Evolutionary conservation across 2,329 filamentous ascomycete species (phyloP), one percentile per base, ranked within the genome.

Genomic region (Pyrenochaeta sp.): DNA sequence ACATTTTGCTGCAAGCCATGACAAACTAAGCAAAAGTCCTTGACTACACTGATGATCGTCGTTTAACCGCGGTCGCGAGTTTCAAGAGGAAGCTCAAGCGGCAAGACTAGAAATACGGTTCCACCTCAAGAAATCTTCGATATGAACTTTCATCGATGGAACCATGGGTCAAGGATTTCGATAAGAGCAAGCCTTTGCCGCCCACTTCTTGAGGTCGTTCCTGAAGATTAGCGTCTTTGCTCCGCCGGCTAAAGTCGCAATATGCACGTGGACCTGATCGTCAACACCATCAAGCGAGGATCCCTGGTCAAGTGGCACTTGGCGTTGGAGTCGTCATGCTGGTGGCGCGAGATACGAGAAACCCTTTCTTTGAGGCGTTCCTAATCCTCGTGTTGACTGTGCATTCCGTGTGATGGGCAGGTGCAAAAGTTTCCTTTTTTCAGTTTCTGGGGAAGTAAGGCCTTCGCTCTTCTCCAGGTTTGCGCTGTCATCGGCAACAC

Each of bases 181-280:
- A 20, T 29, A 37, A 29, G 35, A 47, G 39, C 37, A 50, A 56
- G 59, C 49, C 56, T 49, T 56, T 63, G 49, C 60, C 62, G 60
- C 57, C 51, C 35, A 49, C 53, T 51, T 55, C 55, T 58, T 56
- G 35, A 54, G 47, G 30, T 50, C 51, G 50, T 63, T 54, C 51
- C 54, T 59, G 51, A 33, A 54, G 46, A 36, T 30, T 33, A n/a
- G 45, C 52, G 40, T 35, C 40, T 54, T 60, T 35, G 37, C 40
- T 48, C 41, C 36, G 52, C 58, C 54, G 62, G 60, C 54, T 67
- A 66, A 64, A 60, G 35, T 58, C 51, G 40, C 45, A 43, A 49
- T 45, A 41, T 57, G 59, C 62, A 68, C 58, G 60, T 64, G 59
- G 58, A 53, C 50, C 37, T 56, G 51, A 63, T 56, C 56, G 46